A percentile compares a stretch with the other conserved stretches of the same genome.
Evolutionary conservation across 495 filamentous ascomycete genomes (phyloP).

Genomic region (Penicillium canescens): DNA sequence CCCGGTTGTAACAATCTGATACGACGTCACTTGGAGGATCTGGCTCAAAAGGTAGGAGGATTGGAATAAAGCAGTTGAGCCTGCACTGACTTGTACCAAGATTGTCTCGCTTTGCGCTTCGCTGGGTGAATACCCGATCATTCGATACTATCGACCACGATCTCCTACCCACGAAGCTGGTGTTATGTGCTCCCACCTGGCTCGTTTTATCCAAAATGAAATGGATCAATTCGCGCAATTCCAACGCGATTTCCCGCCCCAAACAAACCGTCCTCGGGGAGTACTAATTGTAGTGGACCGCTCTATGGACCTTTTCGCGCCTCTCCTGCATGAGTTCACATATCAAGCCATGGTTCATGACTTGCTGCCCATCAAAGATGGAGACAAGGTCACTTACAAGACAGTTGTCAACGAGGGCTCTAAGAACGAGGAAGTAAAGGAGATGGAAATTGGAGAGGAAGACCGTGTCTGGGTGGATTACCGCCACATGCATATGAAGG

Average conservation of each 20-base stretch:
- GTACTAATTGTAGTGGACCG: constrained; percentile 86
- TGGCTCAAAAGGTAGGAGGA: constrained; percentile 78
- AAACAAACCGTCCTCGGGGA: constrained; percentile 75
- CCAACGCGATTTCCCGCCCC: constrained; percentile 81
- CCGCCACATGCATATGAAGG: constrained; percentile 94
- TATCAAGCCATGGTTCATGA: constrained; percentile 99
- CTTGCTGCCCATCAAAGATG: constrained; percentile 81
- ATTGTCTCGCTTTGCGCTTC: constrained; percentile 81
- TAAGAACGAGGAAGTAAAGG: constrained; percentile 70
- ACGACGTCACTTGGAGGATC: constrained; percentile 70
- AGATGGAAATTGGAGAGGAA: constrained; percentile 85
- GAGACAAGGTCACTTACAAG: constrained; percentile 83
- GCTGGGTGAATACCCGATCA: constrained; percentile 83
- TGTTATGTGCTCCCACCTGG: constrained; percentile 82
- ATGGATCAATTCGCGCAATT: constrained; percentile 82
- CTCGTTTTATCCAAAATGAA: constrained; percentile 88
- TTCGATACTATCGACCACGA: constrained; percentile 82
- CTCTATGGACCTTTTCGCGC: constrained; percentile 86
- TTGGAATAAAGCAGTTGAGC: neutral
- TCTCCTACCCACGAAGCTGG: constrained; percentile 79
- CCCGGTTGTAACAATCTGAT: constrained; percentile 85
- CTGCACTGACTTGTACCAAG: constrained; percentile 47
- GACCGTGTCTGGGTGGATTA: constrained; percentile 94
- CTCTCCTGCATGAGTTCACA: constrained; percentile 92
- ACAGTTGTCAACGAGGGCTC: constrained; percentile 72